A percentile compares a stretch with the other conserved stretches of the same genome.
Conservation (phyloP, 2,329 filamentous ascomycete species). For the Pseudocercospora cruenta region DNA sequence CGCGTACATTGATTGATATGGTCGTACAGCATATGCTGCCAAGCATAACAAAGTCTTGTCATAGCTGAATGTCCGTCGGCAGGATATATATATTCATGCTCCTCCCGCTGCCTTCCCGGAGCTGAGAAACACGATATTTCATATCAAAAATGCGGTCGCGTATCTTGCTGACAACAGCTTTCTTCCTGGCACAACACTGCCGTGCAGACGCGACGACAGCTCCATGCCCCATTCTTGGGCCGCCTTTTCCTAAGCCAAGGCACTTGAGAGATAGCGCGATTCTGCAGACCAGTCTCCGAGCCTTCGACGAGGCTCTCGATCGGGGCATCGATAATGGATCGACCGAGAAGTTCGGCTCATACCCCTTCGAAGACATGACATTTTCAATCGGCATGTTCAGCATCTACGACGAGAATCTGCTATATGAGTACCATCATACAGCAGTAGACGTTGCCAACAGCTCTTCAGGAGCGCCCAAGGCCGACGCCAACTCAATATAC, state of each 20-base stretch:
- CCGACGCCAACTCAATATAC: slow-evolving; percentile 10
- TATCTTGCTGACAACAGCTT: background rate
- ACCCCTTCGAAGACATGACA: slow-evolving; percentile 9
- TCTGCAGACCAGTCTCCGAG: background rate
- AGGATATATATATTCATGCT: no score
- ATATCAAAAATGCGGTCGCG: background rate
- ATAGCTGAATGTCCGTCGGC: no score
- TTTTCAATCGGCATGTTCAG: slow-evolving; percentile 19
- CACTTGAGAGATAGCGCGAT: background rate
- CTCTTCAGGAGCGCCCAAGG: slow-evolving; percentile 3
- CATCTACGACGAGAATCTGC: slow-evolving; percentile 8
- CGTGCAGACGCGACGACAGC: background rate
- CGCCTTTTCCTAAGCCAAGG: background rate
- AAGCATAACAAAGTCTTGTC: no score
- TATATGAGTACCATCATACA: slow-evolving; percentile 16
- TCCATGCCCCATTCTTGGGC: slow-evolving; percentile 1
- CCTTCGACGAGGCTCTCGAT: background rate
- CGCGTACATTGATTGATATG: no score
- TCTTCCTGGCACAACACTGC: background rate
- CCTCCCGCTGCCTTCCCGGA: background rate
- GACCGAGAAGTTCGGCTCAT: background rate
- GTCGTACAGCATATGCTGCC: no score
- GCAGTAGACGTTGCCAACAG: slow-evolving; percentile 4
- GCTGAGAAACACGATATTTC: background rate
- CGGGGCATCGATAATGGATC: background rate